Evolutionary conservation across 1,139 yeast species (phyloP), one percentile per base, ranked within the genome.

Genomic region (Geotrichum candidum): DNA sequence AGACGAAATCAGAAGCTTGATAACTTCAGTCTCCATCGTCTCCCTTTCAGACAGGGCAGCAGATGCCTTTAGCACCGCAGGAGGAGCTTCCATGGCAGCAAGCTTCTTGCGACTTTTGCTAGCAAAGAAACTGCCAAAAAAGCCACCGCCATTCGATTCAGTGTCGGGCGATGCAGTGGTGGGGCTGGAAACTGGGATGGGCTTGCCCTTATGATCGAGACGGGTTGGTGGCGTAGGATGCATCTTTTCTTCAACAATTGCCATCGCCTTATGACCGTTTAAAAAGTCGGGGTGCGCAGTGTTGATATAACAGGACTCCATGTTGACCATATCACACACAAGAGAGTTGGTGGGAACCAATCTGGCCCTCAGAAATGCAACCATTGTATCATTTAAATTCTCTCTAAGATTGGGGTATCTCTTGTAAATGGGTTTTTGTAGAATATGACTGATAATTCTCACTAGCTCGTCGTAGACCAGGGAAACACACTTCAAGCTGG

Each of bases 31-130:
- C 76, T 94, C 99, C 83, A 90, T 87, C 48, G 94, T 85, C 78
- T 94, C 99, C 69, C 97, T 86, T 73, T 94, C 99, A 22, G 94
- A 84, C 96, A 94, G 89, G 63, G 88, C 85, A 53, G 99, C 98
- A 23, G 96, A 86, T 5, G 99, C 99, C 73, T 91, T 86, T 73
- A 94, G 84, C 18, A 90, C 92, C 41, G 96, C 84, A 53, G 99
- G 99, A 58, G 99, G 99, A 2, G 97, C 90, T 75, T 94, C 99
- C 94, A 94, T 89, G 27, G 94, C 88, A 56, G 95, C 97, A 68
- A 92, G 81, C 74, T 96, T 86, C 82, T 91, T 92, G 78, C 91
- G 92, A 76, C 90, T 91, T 76, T 94, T 91, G 2, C 96, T 86
- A 11, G 96, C 84, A 76, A 94, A 94, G 75, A 94, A 90, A 1